Evolutionary conservation across 495 filamentous ascomycete genomes (phyloP).

Genomic region (Pyrenula aspistea): DNA sequence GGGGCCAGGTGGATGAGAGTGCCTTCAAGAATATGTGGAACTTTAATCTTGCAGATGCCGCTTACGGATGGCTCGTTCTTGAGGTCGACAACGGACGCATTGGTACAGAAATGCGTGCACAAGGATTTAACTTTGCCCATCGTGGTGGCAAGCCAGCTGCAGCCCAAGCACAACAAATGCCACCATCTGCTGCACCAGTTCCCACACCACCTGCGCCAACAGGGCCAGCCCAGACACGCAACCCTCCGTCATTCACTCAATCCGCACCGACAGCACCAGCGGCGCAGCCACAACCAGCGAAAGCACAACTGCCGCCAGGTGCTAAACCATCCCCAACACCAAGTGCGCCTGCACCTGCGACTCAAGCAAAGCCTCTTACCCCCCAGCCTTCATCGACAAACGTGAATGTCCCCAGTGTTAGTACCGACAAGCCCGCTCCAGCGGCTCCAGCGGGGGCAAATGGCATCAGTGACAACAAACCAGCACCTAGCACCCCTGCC

Average conservation of each 20-base stretch:
- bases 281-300: constrained; percentile 18
- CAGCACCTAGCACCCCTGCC: constrained; percentile 22
- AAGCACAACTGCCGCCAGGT: constrained; percentile 20
- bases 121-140: constrained; percentile 99
- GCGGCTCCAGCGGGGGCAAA: constrained; percentile 15
- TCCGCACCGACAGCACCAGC: constrained; percentile 17
- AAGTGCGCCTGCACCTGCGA: constrained; percentile 3
- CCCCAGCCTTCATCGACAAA: constrained; percentile 20
- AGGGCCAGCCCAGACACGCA: constrained; percentile 12
- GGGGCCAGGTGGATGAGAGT: constrained; percentile 90
- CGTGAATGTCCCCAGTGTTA: constrained; percentile 17
- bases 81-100: constrained; percentile 92
- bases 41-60: constrained; percentile 96
- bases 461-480: constrained; percentile 16
- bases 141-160: constrained; percentile 41
- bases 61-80: constrained; percentile 89
- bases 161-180: constrained; percentile 9
- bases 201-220: constrained; percentile 12
- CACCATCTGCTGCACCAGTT: constrained; percentile 7
- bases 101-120: constrained; percentile 94
- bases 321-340: constrained; percentile 12
- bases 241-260: constrained; percentile 5
- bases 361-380: background rate
- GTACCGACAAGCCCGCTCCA: constrained; percentile 29
- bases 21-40: constrained; percentile 99